Evolutionary conservation across 805 yeast genomes (phyloP), one percentile per base, ranked within the genome.

Genomic region (Priceomyces haplophilus): DNA sequence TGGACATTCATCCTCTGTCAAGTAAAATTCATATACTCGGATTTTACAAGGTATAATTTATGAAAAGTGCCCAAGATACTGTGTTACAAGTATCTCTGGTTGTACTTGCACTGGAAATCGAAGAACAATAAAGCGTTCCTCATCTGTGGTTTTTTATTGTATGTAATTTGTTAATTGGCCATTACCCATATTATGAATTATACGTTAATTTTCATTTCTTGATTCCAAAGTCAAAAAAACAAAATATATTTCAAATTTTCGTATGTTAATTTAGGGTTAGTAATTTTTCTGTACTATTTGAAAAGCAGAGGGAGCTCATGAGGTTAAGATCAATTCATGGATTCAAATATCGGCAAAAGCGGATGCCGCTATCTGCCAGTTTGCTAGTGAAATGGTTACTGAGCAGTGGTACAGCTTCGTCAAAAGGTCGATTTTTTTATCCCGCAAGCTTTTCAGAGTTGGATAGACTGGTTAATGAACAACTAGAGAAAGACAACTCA

Each of bases 401-500:
- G 11, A 27, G 31, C 31, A 31, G 30, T 19, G 21, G 16, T 11
- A 3, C 30, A 8, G 20, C 15, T 12, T 27, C 31, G 5, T 12
- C 32, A 24, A n/a, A 32, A 18, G 15, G 11, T 40, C 21, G 32
- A 5, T 34, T 34, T 18, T 25, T 18, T 7, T 40, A 40, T 20
- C 27, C 33, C n/a, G 16, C 38, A 19, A 30, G 34, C 15, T 40
- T 33, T 24, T 24, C 42, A 16, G 34, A 34, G 1, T 27, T 40
- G 25, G 30, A 25, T 16, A 34, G 34, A 13, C 25, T 23, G 8
- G 25, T 40, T 17, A 19, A 24, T 24, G 38, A 40, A 11, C 7
- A 24, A 39, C 15, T 23, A 25, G 17, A 27, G 40, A 11, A 40
- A 37, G n/a, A n/a, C 46, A 12, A 7, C 18, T 18, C 20, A 37